Base-by-base conservation (phyloP, 306 rosid genomes). In the Calophaca sinica region DNA sequence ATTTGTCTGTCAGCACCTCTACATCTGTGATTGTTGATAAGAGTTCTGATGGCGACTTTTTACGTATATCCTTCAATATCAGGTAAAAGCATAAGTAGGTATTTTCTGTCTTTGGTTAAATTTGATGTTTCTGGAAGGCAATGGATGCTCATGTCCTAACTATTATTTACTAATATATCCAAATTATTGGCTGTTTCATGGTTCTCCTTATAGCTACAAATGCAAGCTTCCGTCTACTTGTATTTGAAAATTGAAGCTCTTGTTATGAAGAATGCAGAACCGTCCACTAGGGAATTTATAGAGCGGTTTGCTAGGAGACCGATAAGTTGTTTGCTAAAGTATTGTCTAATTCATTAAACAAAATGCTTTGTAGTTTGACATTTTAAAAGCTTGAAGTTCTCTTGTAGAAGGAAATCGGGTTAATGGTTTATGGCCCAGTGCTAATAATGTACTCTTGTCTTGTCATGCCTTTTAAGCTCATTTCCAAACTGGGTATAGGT, bases 1-100 rank as follows among this genome's bases (percentile, higher is more conserved):
- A 94, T 88, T 80, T 94, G 87, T 28, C 93, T 52, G 77, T 89
- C 78, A 87, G 87, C 84, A 94, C 97, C 77, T 87, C 98, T 68
- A 90, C 97, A 28, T 70, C 98, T 81, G 93, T 94, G 70, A 84
- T 94, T 81, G 96, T 91, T 72, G 98, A 94, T 85, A 72, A 81
- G 84, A 94, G 98, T 86, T 74, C 90, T 60, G 98, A 94, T 77
- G 93, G 94, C 13, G 97, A 94, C 32, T 91, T 80, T 81, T 82
- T 91, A 68, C 97, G 96, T 20, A 87, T 94, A 29, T 93, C 87
- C 76, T 94, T 94, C 86, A 88, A 91, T 84, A 70, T 94, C 84
- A 94, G 98, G 98, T 93, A 86, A 63, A 79, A 60, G 59, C 46
- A 63, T 62, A 65, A 48, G 20, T 73, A 7, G 55, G 51, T 68